Conservation (phyloP, 768 basidiomycete genomes). For the Boletus edulis region DNA sequence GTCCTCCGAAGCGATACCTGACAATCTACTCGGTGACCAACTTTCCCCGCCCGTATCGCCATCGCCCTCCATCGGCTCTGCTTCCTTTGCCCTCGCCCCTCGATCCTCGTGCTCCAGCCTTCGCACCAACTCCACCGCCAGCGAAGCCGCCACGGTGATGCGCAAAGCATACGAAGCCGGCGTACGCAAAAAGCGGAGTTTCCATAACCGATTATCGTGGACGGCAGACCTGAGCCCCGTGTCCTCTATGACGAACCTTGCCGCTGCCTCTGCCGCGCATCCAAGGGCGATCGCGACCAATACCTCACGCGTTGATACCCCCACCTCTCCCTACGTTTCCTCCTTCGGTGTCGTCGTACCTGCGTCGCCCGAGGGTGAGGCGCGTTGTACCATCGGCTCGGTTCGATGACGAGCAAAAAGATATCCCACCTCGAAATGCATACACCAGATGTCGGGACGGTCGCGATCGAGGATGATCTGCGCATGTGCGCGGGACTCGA, state of each 20-base stretch:
- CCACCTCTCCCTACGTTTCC: neutral
- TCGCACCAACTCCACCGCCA: conserved; percentile 15
- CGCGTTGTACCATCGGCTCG: conserved; percentile 2
- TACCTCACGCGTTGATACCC: conserved; percentile 6
- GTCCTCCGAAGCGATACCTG: conserved; percentile 28
- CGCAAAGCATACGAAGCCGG: conserved; percentile 33
- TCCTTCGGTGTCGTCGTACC: conserved; percentile 8
- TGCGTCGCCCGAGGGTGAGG: neutral
- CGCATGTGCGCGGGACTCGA: neutral
- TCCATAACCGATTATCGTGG: conserved; percentile 30
- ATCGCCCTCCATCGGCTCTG: conserved; percentile 26
- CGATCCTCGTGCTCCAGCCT: conserved; percentile 32
- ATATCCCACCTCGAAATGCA: neutral
- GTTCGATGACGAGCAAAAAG: conserved; percentile 16
- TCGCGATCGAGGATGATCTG: neutral
- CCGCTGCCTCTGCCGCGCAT: neutral
- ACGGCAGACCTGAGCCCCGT: conserved; percentile 23
- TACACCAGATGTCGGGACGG: neutral
- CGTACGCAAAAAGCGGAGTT: conserved; percentile 34
- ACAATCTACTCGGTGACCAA: conserved; percentile 18
- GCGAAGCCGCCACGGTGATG: conserved; percentile 24
- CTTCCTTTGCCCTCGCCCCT: conserved; percentile 25
- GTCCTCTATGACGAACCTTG: conserved; percentile 21
- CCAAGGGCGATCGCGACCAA: conserved; percentile 20
- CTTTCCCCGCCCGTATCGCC: conserved; percentile 29